These are phyloP conservation scores for Penicillium sumatraense DNA, from an alignment of 2,329 filamentous ascomycete genomes.

Conservation along the genomic window DNA sequence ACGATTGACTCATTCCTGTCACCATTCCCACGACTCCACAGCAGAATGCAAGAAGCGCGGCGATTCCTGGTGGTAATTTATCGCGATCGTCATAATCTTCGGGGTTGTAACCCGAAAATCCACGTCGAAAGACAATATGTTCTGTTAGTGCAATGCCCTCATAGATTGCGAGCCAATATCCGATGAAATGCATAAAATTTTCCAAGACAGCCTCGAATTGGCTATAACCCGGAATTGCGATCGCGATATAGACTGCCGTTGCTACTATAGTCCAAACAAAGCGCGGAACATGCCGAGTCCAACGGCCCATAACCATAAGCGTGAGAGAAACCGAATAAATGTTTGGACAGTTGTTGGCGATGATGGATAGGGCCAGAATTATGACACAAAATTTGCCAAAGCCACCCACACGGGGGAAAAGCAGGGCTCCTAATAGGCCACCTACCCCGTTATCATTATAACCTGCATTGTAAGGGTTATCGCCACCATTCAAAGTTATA, in stretches of 20 bases:
- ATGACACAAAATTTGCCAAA: conserved; percentile 75
- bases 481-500: conserved; percentile 57
- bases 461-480: conserved; percentile 59
- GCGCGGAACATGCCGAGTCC: conserved; percentile 65
- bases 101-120: conserved; percentile 62
- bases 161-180: conserved; percentile 77
- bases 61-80: conserved; percentile 65
- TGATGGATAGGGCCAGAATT: conserved; percentile 66
- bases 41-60: conserved; percentile 65
- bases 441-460: conserved; percentile 65
- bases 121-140: conserved; percentile 69
- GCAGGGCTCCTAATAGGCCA: conserved; percentile 68
- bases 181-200: conserved; percentile 70
- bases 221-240: conserved; percentile 70
- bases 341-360: conserved; percentile 73
- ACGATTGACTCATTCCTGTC: conserved; percentile 70
- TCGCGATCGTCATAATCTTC: conserved; percentile 61
- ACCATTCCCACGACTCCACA: conserved; percentile 69
- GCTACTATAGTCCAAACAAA: conserved; percentile 68
- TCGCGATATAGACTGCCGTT: conserved; percentile 68
- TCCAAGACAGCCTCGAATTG: conserved; percentile 68
- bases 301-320: conserved; percentile 65
- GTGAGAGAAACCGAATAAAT: conserved; percentile 72
- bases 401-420: conserved; percentile 61
- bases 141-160: conserved; percentile 67